Conservation (phyloP, 2,329 filamentous ascomycete genomes). For the Ceratocystis papillata region DNA sequence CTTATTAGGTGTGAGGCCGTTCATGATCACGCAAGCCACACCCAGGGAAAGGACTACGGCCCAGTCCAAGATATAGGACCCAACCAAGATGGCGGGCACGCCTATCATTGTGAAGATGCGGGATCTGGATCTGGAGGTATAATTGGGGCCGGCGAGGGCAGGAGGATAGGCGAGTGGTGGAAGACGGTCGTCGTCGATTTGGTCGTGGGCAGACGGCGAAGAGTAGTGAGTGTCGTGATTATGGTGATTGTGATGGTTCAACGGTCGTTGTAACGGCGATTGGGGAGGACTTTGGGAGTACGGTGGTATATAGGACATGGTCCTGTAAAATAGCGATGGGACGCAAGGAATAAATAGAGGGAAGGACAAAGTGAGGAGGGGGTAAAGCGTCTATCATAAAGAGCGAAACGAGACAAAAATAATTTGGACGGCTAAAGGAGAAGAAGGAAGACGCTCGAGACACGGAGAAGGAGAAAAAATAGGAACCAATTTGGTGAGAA, state of each 20-base stretch:
- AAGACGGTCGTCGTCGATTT: constrained; percentile 6
- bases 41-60: constrained; percentile 51
- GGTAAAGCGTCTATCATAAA: background rate
- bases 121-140: background rate
- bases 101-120: constrained; percentile 17
- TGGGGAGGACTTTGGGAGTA: constrained; percentile 22
- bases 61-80: constrained; percentile 70
- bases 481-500: background rate
- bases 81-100: constrained; percentile 32
- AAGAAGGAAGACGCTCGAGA: constrained; percentile 18
- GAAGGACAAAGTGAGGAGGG: background rate
- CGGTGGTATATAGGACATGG: constrained; percentile 20
- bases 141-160: constrained; percentile 13
- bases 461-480: constrained; percentile 15
- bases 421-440: background rate
- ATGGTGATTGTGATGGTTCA: background rate
- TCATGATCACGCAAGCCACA: constrained; percentile 49
- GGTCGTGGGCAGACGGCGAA: background rate
- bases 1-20: constrained; percentile 51
- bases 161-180: constrained; percentile 15
- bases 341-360: constrained; percentile 5
- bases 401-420: constrained; percentile 4
- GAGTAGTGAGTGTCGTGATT: background rate
- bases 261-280: constrained; percentile 14
- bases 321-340: constrained; percentile 1